These are phyloP conservation scores for Agarophyton chilense DNA, from an alignment of 23 red algal species.

Conservation along the genomic window DNA sequence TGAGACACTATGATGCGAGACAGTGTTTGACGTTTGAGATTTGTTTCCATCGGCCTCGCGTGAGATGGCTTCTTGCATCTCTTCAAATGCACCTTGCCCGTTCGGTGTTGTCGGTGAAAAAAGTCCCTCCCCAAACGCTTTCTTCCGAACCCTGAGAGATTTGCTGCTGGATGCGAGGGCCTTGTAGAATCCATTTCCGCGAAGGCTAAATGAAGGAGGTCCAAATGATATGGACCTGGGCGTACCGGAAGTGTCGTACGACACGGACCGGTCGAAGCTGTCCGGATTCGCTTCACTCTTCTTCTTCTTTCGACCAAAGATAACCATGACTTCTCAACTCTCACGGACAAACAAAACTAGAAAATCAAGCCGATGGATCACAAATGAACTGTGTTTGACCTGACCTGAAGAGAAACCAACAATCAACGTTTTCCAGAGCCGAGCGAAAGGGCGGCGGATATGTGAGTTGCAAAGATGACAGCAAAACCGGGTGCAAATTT, in stretches of 20 bases:
- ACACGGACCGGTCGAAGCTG: neutral
- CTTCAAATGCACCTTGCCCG: neutral
- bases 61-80: neutral
- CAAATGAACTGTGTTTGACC: too few species aligned
- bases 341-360: too few species aligned
- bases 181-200: neutral
- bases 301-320: conserved; percentile 26
- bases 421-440: too few species aligned
- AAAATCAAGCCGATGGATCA: too few species aligned
- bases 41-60: neutral
- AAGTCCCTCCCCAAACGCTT: neutral
- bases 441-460: too few species aligned
- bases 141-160: neutral
- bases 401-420: too few species aligned
- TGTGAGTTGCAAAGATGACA: too few species aligned
- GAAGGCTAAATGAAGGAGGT: conserved; percentile 1
- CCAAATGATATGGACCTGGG: conserved; percentile 3
- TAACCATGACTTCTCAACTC: neutral
- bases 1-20: conserved; percentile 37
- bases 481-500: too few species aligned
- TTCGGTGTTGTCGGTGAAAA: conserved; percentile 4
- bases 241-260: neutral
- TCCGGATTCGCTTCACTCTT: neutral
- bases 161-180: conserved; percentile 11
- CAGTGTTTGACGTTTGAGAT: neutral